phyloP scores from a whole-genome alignment of 2,329 filamentous ascomycete species.

The Cercospora nicotianae region DNA sequence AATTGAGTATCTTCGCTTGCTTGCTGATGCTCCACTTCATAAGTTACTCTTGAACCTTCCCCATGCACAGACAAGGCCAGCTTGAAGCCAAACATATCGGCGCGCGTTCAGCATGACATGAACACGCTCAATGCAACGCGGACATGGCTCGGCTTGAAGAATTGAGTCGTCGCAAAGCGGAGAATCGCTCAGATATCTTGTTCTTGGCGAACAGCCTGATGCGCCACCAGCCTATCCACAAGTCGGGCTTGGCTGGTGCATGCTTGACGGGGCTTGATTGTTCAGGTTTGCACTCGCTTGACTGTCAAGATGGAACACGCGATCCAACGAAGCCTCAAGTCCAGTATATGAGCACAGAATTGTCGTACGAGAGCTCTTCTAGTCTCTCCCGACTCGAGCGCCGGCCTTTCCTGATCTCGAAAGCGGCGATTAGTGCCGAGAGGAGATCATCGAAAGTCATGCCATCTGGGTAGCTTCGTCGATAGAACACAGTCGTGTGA shows the following conservation, averaged over 20 bases:
- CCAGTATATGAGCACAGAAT: constrained; percentile 29
- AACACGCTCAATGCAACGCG: not conserved
- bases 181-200: not conserved
- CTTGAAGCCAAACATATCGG: not conserved
- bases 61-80: not conserved
- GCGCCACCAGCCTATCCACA: not conserved
- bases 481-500: constrained; percentile 22
- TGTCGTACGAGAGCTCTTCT: constrained; percentile 23
- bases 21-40: not conserved
- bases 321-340: constrained; percentile 9
- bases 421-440: constrained; percentile 25
- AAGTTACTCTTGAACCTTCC: not conserved
- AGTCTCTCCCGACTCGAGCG: constrained; percentile 20
- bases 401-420: constrained; percentile 24
- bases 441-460: constrained; percentile 29
- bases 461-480: constrained; percentile 26
- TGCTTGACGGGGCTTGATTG: not conserved
- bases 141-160: not conserved
- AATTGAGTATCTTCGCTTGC: not conserved
- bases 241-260: not conserved
- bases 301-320: not conserved
- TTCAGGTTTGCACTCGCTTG: not conserved
- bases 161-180: not conserved
- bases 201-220: not conserved
- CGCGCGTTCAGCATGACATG: not conserved